A percentile compares a stretch with the other conserved stretches of the same genome.
phyloP scores from a whole-genome alignment of 1,284 basidiomycete genomes.

The Athelia sp. region DNA sequence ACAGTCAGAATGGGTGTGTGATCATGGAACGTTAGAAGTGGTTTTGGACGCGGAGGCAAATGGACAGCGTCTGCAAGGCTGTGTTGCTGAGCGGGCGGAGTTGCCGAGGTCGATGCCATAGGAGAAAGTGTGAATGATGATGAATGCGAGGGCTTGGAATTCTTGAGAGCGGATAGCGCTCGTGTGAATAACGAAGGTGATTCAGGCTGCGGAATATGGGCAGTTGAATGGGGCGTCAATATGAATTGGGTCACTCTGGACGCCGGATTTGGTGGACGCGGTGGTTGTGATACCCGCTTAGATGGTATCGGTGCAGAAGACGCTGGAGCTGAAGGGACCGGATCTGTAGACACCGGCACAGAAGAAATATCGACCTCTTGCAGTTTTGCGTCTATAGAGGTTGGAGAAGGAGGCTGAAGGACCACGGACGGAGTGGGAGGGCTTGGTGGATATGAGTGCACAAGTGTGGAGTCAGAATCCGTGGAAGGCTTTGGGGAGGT shows the following conservation, averaged over 20 bases:
- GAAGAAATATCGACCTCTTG: conserved; percentile 16
- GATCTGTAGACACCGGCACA: no score
- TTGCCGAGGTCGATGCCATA: conserved; percentile 20
- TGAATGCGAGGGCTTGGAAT: conserved; percentile 51
- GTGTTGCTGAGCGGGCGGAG: conserved; percentile 14
- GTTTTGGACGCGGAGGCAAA: conserved; percentile 26
- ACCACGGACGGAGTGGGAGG: conserved; percentile 36
- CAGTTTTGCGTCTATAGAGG: conserved; percentile 34
- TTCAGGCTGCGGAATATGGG: conserved; percentile 31
- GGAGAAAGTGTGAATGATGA: conserved; percentile 61
- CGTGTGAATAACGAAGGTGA: conserved; percentile 48
- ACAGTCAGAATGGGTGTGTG: conserved; percentile 61
- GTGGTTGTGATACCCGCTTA: neutral
- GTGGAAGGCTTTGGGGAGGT: conserved; percentile 16
- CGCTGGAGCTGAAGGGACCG: no score
- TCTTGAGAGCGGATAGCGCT: conserved; percentile 51
- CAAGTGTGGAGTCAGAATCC: conserved; percentile 26
- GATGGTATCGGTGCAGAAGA: no score
- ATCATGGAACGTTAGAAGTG: conserved; percentile 65
- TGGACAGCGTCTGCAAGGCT: conserved; percentile 16
- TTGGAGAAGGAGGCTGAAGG: conserved; percentile 40
- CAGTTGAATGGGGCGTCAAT: conserved; percentile 47
- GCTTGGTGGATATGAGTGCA: conserved; percentile 68
- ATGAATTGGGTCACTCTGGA: conserved; percentile 55
- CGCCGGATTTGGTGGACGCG: conserved; percentile 11